A percentile compares a stretch with the other conserved stretches of the same genome.
These are phyloP conservation scores for Moesziomyces parantarcticus DNA, from an alignment of 1,284 basidiomycete genomes.

Conservation along the genomic window DNA sequence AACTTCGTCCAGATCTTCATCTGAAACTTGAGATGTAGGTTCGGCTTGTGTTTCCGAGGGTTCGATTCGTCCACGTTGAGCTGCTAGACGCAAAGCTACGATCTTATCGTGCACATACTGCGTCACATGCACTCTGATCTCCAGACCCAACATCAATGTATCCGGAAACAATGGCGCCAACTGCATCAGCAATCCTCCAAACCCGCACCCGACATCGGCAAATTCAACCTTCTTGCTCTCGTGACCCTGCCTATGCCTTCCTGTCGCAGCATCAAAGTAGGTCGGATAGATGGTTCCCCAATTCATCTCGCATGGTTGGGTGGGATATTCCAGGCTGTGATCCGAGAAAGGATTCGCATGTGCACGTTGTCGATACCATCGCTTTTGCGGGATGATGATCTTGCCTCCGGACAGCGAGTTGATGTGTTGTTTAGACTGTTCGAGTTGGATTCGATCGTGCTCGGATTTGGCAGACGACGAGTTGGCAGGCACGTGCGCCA, in stretches of 20 bases:
- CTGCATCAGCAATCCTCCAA: constrained; percentile 90
- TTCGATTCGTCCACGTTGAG: constrained; percentile 31
- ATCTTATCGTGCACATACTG: constrained; percentile 97
- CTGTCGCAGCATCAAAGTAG: constrained; percentile 70
- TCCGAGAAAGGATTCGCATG: constrained; percentile 99
- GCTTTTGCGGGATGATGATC: constrained; percentile 76
- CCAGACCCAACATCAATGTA: constrained; percentile 94
- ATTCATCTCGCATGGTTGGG: constrained; percentile 81
- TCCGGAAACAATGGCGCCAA: constrained; percentile 92
- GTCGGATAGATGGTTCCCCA: constrained; percentile 88
- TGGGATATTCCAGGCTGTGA: constrained; percentile 89
- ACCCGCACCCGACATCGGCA: constrained; percentile 97
- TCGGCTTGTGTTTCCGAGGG: constrained; percentile 4
- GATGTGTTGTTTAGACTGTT: constrained; percentile 51
- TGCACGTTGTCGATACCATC: constrained; percentile 94
- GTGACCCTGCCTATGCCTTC: constrained; percentile 8
- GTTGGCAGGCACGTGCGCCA: constrained; percentile 29
- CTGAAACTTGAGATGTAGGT: constrained; percentile 5
- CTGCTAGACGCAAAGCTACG: constrained; percentile 78
- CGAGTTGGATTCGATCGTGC: constrained; percentile 34
- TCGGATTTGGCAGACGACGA: constrained; percentile 28
- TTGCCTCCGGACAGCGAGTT: constrained; percentile 52
- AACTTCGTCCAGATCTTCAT: constrained; percentile 62
- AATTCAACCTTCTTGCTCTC: constrained; percentile 79
- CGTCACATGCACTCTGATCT: constrained; percentile 95